Conservation (phyloP, 2,329 filamentous ascomycete species). For the Daldinia eschscholtzii region DNA sequence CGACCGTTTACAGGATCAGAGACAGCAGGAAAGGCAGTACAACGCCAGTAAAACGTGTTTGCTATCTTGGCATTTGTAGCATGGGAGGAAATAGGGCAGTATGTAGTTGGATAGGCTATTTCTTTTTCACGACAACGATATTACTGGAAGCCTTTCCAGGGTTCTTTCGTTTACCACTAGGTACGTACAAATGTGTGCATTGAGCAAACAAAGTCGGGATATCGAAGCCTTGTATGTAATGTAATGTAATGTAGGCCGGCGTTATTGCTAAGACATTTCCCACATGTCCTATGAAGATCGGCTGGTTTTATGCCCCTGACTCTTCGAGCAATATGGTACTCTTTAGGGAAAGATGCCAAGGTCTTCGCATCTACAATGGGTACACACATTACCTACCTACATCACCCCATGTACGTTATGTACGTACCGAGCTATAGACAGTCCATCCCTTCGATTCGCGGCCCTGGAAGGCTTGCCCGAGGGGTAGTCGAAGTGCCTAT, state of each 20-base stretch:
- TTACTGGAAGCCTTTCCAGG: not conserved
- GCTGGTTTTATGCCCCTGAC: constrained; percentile 25
- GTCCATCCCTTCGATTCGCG: not conserved
- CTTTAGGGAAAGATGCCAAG: not conserved
- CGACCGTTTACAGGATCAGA: constrained; percentile 9
- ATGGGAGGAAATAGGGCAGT: not conserved
- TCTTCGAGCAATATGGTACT: constrained; percentile 32
- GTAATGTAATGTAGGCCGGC: constrained; percentile 1
- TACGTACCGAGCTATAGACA: no score
- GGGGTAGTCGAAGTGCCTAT: constrained; percentile 22
- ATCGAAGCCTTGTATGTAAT: not conserved
- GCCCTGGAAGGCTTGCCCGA: constrained; percentile 6
- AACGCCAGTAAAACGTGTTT: constrained; percentile 25
- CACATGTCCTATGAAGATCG: constrained; percentile 11
- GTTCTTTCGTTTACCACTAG: not conserved
- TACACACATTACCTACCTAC: not conserved
- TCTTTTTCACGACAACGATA: not conserved
- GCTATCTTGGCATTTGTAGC: constrained; percentile 23
- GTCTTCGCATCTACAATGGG: not conserved
- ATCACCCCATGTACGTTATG: not conserved
- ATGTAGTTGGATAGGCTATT: no score
- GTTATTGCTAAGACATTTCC: not conserved
- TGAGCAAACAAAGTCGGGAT: constrained; percentile 2
- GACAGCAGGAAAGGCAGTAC: constrained; percentile 23
- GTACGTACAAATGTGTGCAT: not conserved